Base-by-base conservation (phyloP, 306 rosid genomes). In the Casuarina cunninghamiana region DNA sequence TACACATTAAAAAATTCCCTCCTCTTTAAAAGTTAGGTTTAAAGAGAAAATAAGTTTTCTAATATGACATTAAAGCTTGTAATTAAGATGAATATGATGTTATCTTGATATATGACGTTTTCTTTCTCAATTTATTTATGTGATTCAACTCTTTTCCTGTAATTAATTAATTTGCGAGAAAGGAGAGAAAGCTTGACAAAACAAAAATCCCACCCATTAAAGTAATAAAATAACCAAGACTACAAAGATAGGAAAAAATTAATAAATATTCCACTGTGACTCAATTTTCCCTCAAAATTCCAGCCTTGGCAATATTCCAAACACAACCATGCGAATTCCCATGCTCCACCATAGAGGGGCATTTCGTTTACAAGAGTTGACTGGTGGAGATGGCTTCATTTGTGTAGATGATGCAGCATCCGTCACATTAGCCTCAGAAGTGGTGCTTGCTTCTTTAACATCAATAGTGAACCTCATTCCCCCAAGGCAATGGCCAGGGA, bases 401-500 rank as follows among this genome's bases (percentile, higher is more conserved):
- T 69, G 80, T 2, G 77, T 75, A 19, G 81, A 13, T 21, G 84
- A 53, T 41, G 77, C 57, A 57, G n/a, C 50, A 60, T 3, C 12
- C 5, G 69, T 45, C 12, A 32, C 17, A 21, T 53, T 53, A 21
- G 2, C 45, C 13, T 37, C 53, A 42, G 84, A 39, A 50, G 38
- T 21, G 53, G 60, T 12, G 37, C 32, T 72, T 42, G 73, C 3
- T 63, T 65, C 43, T 54, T 78, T 71, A 6, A 78, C 88, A 16
- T 71, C 78, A 53, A 84, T 54, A 6, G 75, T 19, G 48, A 84
- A 78, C 60, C 80, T 81, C 88, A 81, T 84, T 45, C 85, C 88
- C 16, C 80, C 83, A 35, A 84, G 72, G 69, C 88, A 84, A 77
- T 84, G 88, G 0, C 85, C 88, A 10, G 5, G 45, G 7, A 84